Evolutionary conservation across 2,329 filamentous ascomycete species (phyloP).

Genomic region (Hypoxylon sp.): DNA sequence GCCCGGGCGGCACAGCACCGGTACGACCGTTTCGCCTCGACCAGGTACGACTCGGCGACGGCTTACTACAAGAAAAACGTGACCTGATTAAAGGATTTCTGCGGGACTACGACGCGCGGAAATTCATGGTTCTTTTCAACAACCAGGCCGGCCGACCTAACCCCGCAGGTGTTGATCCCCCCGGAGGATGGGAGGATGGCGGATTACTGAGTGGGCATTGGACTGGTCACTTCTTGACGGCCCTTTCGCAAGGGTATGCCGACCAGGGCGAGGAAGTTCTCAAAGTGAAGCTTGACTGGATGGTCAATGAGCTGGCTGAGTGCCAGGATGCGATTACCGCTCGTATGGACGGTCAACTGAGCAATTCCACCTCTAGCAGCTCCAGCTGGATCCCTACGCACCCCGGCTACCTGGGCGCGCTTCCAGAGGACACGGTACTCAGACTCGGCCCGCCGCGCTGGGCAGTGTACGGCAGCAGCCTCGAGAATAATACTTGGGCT

Average conservation of each 20-base stretch:
- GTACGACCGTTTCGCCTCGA: constrained; percentile 51
- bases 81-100: constrained; percentile 50
- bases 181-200: constrained; percentile 53
- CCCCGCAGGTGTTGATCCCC: constrained; percentile 42
- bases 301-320: constrained; percentile 49
- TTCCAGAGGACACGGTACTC: constrained; percentile 51
- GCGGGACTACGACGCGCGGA: constrained; percentile 47
- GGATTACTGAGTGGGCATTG: constrained; percentile 52
- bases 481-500: constrained; percentile 50
- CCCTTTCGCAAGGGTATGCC: constrained; percentile 50
- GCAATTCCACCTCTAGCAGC: constrained; percentile 22
- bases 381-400: constrained; percentile 48
- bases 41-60: constrained; percentile 49
- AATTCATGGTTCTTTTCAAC: constrained; percentile 51
- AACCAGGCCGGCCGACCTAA: constrained; percentile 50
- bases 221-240: constrained; percentile 52
- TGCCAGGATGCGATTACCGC: constrained; percentile 50
- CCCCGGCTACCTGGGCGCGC: constrained; percentile 50
- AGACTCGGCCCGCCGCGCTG: constrained; percentile 51
- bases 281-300: constrained; percentile 52
- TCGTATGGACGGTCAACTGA: constrained; percentile 38
- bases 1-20: constrained; percentile 49
- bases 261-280: constrained; percentile 49
- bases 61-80: constrained; percentile 51
- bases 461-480: constrained; percentile 49